Percentiles rank a stretch among this genome's conserved stretches.
Conservation (phyloP, 805 yeast genomes). For the Metschnikowia henanensis region DNA sequence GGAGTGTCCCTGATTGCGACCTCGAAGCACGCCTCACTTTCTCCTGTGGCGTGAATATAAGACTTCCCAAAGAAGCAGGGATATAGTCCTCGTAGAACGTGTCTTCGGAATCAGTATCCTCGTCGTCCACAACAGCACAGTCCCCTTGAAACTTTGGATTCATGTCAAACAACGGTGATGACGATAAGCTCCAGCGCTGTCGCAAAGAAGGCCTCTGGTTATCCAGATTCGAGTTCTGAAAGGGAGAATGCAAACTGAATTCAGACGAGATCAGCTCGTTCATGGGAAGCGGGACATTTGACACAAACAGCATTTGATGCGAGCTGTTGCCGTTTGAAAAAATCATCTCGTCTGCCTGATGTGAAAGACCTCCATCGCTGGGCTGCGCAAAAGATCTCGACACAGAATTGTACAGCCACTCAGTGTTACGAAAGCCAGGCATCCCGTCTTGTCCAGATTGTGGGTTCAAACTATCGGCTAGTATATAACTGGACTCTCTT, state of each 20-base stretch:
- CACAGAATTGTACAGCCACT: not conserved
- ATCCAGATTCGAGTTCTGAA: not conserved
- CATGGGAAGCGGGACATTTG: too few species aligned
- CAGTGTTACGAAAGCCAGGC: not conserved
- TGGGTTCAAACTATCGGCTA: not conserved
- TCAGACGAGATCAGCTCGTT: not conserved
- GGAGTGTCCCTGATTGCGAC: constrained; percentile 44
- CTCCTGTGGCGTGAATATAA: constrained; percentile 77
- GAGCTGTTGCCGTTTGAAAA: not conserved
- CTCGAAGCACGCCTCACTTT: constrained; percentile 66
- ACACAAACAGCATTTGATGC: not conserved
- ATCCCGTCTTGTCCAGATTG: not conserved
- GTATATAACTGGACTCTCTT: constrained; percentile 1
- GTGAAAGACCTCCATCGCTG: not conserved
- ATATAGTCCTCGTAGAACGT: constrained; percentile 72
- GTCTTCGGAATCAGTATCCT: constrained; percentile 18
- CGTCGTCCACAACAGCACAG: constrained; percentile 37
- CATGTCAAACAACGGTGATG: constrained; percentile 8
- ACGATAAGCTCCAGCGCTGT: constrained; percentile 4
- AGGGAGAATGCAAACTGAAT: not conserved
- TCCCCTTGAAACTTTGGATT: constrained; percentile 5
- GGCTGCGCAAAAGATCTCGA: not conserved
- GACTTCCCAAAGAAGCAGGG: constrained; percentile 78
- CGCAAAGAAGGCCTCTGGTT: not conserved
- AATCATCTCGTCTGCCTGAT: not conserved